These are phyloP conservation scores for Kazachstania taianensis DNA, from an alignment of 805 yeast genomes.

Conservation along the genomic window DNA sequence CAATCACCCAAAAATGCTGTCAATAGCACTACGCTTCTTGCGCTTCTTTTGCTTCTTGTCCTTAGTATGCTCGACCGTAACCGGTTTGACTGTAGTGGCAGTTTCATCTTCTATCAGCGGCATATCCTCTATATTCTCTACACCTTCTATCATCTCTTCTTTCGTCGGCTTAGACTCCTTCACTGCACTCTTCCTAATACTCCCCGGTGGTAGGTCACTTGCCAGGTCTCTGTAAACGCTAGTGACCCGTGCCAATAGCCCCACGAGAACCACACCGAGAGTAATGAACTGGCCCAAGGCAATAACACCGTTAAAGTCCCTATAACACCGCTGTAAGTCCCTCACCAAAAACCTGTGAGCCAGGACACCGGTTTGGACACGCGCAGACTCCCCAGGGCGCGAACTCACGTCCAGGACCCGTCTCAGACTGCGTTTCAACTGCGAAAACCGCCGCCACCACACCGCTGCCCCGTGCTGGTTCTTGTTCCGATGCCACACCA, in stretches of 20 bases:
- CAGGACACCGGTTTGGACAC: constrained; percentile 1
- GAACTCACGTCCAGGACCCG: constrained; percentile 6
- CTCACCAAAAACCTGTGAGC: constrained; percentile 24
- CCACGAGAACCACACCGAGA: constrained; percentile 61
- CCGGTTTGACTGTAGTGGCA: background rate
- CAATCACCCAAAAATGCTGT: constrained; percentile 59
- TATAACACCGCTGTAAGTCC: constrained; percentile 42
- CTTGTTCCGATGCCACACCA: constrained; percentile 58
- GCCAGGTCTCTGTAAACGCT: background rate
- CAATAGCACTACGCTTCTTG: constrained; percentile 50
- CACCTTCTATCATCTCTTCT: background rate
- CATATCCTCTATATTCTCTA: constrained; percentile 1
- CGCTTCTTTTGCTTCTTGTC: constrained; percentile 31
- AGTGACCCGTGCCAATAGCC: constrained; percentile 28
- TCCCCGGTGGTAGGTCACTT: no score
- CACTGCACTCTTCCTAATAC: background rate
- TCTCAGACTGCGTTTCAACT: constrained; percentile 44
- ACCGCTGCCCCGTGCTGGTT: constrained; percentile 64
- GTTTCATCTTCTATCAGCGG: constrained; percentile 1
- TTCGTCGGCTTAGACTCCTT: background rate
- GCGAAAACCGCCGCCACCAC: constrained; percentile 71
- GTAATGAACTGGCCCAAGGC: constrained; percentile 70
- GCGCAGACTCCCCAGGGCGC: background rate
- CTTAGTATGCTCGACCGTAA: background rate
- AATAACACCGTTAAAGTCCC: constrained; percentile 55